Conservation (phyloP, 1,139 yeast species). For the Kodamaea arcana region DNA sequence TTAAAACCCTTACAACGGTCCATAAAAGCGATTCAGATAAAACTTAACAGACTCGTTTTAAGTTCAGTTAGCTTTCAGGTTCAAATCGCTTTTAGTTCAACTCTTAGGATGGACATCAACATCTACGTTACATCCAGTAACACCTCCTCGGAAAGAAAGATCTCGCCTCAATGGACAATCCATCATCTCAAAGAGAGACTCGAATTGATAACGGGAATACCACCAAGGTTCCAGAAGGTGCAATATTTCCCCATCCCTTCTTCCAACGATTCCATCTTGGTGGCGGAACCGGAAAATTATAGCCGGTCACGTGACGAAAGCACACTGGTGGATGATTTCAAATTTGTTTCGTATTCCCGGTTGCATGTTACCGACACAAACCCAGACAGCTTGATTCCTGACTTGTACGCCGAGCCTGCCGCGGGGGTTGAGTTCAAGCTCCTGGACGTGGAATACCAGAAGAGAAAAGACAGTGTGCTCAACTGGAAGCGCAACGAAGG, state of each 20-base stretch:
- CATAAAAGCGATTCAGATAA: too few relatives aligned
- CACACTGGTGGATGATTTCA: constrained; percentile 17
- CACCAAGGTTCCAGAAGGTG: constrained; percentile 55
- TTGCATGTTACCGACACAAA: constrained; percentile 54
- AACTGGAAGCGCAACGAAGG: constrained; percentile 68
- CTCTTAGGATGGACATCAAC: constrained; percentile 15
- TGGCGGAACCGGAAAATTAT: constrained; percentile 19
- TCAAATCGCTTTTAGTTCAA: too few relatives aligned
- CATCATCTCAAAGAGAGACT: constrained; percentile 52
- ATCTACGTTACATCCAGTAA: constrained; percentile 60
- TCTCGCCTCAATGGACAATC: constrained; percentile 63
- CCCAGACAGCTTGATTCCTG: constrained; percentile 44
- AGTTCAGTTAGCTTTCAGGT: too few relatives aligned
- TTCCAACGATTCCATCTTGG: constrained; percentile 29
- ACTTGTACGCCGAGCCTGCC: constrained; percentile 29
- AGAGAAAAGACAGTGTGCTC: constrained; percentile 58
- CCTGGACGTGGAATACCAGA: constrained; percentile 64
- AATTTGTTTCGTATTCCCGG: constrained; percentile 36
- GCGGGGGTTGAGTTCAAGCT: constrained; percentile 46
- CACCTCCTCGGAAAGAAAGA: constrained; percentile 67
- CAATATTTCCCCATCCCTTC: constrained; percentile 43
- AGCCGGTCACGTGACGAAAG: constrained; percentile 14
- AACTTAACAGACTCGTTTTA: too few relatives aligned
- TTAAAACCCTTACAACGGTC: too few relatives aligned
- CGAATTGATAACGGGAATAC: constrained; percentile 77